phyloP scores from a whole-genome alignment of 192 early-diverging fungal species.

The Lunasporangiospora selenospora region DNA sequence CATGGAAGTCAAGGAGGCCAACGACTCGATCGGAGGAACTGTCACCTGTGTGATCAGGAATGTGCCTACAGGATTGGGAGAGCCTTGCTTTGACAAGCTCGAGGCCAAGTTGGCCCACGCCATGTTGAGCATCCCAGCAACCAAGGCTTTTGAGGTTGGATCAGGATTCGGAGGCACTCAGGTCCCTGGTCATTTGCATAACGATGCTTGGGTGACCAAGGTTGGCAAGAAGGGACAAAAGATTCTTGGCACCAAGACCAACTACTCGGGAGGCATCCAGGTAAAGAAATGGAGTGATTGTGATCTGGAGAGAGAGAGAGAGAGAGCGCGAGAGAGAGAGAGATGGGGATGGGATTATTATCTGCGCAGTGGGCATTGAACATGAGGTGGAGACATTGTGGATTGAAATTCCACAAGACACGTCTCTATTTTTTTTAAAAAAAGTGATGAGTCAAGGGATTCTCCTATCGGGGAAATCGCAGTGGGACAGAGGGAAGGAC shows the following conservation, averaged over 20 bases:
- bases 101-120: constrained; percentile 97
- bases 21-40: constrained; percentile 95
- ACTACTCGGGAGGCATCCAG: constrained; percentile 96
- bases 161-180: constrained; percentile 90
- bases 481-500: too few species aligned
- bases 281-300: constrained; percentile 15
- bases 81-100: constrained; percentile 98
- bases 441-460: too few species aligned
- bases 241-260: constrained; percentile 84
- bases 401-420: too few species aligned
- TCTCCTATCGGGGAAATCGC: too few species aligned
- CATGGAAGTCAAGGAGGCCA: constrained; percentile 73
- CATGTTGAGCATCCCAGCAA: constrained; percentile 98
- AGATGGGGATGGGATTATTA: too few species aligned
- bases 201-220: constrained; percentile 86
- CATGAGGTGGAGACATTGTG: too few species aligned
- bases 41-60: constrained; percentile 97
- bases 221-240: constrained; percentile 53
- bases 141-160: constrained; percentile 98
- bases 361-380: too few species aligned
- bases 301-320: too few species aligned
- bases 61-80: constrained; percentile 89
- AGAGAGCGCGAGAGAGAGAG: too few species aligned
- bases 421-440: too few species aligned
- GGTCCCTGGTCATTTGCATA: constrained; percentile 90